Evolutionary conservation across 2,329 filamentous ascomycete species (phyloP).

Genomic region (Aspergillus thermomutatus): DNA sequence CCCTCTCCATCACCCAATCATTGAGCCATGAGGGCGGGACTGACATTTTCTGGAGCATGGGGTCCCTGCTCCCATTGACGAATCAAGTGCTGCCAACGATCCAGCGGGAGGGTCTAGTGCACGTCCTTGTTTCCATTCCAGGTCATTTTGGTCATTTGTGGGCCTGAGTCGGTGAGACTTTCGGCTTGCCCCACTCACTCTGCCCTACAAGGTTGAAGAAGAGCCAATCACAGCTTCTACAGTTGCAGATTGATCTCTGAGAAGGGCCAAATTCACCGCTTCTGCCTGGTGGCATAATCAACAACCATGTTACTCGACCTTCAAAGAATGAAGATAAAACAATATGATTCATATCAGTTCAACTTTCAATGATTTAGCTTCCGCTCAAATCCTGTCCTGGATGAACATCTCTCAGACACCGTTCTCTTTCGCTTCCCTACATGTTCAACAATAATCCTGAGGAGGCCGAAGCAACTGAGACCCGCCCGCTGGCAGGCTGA

Average conservation of each 20-base stretch:
- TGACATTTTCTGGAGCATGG: background rate
- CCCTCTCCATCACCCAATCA: background rate
- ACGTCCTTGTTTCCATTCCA: conserved; percentile 7
- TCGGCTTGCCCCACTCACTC: conserved; percentile 2
- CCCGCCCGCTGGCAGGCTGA: background rate
- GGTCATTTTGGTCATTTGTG: conserved; percentile 4
- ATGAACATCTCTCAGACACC: background rate
- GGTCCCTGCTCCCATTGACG: background rate
- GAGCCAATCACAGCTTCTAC: background rate
- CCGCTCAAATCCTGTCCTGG: no score
- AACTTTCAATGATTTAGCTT: no score
- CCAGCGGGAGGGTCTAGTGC: conserved; percentile 27
- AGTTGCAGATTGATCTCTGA: background rate
- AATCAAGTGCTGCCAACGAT: conserved; percentile 17
- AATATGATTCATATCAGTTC: background rate
- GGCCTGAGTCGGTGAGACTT: conserved; percentile 11
- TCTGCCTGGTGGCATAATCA: conserved; percentile 8
- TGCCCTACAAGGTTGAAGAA: conserved; percentile 8
- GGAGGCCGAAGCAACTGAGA: background rate
- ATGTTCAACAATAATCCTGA: background rate
- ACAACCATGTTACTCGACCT: background rate
- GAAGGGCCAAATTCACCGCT: conserved; percentile 19
- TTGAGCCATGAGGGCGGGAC: background rate
- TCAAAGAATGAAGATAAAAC: background rate
- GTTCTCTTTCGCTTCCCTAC: background rate